Conservation (phyloP, 1,284 basidiomycete genomes). For the Sporisorium exsertum region DNA sequence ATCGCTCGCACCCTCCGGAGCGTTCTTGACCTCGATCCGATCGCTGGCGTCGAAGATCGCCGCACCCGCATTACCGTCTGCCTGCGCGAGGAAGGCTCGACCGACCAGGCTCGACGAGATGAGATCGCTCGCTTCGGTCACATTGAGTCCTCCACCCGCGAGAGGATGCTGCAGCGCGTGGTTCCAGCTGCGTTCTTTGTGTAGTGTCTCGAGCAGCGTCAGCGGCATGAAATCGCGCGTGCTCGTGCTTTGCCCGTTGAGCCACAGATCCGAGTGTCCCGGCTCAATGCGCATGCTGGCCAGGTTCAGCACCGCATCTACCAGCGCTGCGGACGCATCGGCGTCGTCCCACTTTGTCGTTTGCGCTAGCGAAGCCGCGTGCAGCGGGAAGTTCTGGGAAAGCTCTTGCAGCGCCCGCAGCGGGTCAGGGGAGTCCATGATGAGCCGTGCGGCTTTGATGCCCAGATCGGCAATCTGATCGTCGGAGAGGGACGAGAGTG, state of each 20-base stretch:
- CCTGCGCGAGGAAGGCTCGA: constrained; percentile 32
- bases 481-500: constrained; percentile 26
- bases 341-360: constrained; percentile 40
- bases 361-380: constrained; percentile 51
- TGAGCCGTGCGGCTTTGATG: constrained; percentile 47
- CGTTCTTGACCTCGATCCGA: constrained; percentile 40
- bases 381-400: constrained; percentile 61
- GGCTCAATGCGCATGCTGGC: constrained; percentile 42
- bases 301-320: constrained; percentile 37
- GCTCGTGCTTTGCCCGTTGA: constrained; percentile 56
- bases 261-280: constrained; percentile 60
- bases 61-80: constrained; percentile 68
- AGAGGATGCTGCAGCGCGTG: constrained; percentile 48
- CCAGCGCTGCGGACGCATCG: constrained; percentile 26
- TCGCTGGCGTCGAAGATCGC: constrained; percentile 66
- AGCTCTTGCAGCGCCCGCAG: constrained; percentile 60
- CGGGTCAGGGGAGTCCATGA: constrained; percentile 57
- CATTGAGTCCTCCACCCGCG: constrained; percentile 79
- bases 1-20: neutral
- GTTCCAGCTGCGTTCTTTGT: constrained; percentile 80
- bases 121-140: constrained; percentile 78
- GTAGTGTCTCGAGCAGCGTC: constrained; percentile 70
- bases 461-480: constrained; percentile 47
- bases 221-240: constrained; percentile 49
- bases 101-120: constrained; percentile 70